Base-by-base conservation (phyloP, 371 early-diverging fungal genomes). In the Mortierella sp. region DNA sequence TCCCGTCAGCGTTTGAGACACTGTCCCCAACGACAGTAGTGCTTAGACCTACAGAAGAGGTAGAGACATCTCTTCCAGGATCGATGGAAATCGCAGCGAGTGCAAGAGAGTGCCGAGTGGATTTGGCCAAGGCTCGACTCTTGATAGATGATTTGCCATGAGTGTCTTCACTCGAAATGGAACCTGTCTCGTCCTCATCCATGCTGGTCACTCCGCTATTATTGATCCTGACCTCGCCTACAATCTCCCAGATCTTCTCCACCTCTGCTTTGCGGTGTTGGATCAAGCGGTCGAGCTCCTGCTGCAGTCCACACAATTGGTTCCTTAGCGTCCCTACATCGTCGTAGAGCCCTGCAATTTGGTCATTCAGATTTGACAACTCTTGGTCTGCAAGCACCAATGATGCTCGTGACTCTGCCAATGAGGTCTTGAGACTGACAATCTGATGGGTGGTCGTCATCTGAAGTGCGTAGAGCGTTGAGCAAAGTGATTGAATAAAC, bases 161-260 rank as follows among this genome's bases (percentile, higher is more conserved):
- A 13, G 58, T 67, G 10, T 68, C 69, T 0, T 58, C 54, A 21
- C 76, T 74, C 8, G 66, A 68, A n/a, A 74, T 56, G 12, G 76
- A 74, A 0, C 54, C 69, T 28, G 58, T 58, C 18, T 73, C 68
- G 18, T 73, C 68, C 6, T 63, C 64, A 19, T 64, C 64, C 34
- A 55, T 13, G 7, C 46, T 42, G 26, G 52, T 64, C 48, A 67
- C 5, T 21, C 58, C 64, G 34, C 50, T 63, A 4, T 56, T 63
- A 3, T 42, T 60, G 16, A 57, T 59, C 58, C 27, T 60, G 1
- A 88, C 88, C 54, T 86, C 87, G 39, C 84, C 84, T 0, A 86
- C 86, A 16, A 88, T 86, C 48, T 86, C 85, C 88, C 88, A 86
- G 13, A 88, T 85, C 60, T 86, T 86, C 41, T 85, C 81, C 3